Evolutionary conservation across 2,329 filamentous ascomycete species (phyloP), one percentile per base, ranked within the genome.

Genomic region (Calonectria pauciramosa): DNA sequence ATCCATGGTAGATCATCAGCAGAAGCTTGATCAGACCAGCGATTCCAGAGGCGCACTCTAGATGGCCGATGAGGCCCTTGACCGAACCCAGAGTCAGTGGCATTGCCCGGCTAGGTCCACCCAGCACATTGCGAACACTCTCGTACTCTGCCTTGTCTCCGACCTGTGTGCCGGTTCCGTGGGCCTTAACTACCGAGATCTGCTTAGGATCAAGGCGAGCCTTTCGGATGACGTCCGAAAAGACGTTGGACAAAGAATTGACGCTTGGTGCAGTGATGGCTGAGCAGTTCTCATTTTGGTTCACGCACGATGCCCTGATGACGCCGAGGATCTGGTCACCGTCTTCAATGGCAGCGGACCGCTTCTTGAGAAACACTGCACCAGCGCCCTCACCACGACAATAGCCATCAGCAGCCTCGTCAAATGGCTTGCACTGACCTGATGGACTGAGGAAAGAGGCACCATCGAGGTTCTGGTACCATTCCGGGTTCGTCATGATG

Each of bases 311-410:
- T 2, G 80, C 83, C 0, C 82, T 74, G 36, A 90, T 86, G 4
- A 87, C 81, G 9, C 84, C 87, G 1, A 85, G 77, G 23, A 89
- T 83, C 0, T 82, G 82, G 76, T 92, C 87, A 0, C 86, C 85
- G 41, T 90, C 89, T 6, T 79, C 77, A 0, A 91, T 41, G 0
- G 90, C 90, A 51, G 85, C 81, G 1, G 84, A 82, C 0, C 91
- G 80, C 6, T 79, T 84, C 82, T 91, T 91, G 0, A 92, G 74
- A 2, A 90, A 78, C 0, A 92, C 77, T 0, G 83, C 76, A 0
- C 79, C 87, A 4, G 85, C 78, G 0, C 87, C 90, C 64, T 92
- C 90, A 0, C 86, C 89, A 3, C 90, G 83, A 14, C 86, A 89
- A 73, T 91, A 92, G 0, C 90, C 90, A 72, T 89, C 85, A 1